Evolutionary conservation across 352 stramenopile species (phyloP), one percentile per base, ranked within the genome.

Genomic region (Blastocystis sp.): DNA sequence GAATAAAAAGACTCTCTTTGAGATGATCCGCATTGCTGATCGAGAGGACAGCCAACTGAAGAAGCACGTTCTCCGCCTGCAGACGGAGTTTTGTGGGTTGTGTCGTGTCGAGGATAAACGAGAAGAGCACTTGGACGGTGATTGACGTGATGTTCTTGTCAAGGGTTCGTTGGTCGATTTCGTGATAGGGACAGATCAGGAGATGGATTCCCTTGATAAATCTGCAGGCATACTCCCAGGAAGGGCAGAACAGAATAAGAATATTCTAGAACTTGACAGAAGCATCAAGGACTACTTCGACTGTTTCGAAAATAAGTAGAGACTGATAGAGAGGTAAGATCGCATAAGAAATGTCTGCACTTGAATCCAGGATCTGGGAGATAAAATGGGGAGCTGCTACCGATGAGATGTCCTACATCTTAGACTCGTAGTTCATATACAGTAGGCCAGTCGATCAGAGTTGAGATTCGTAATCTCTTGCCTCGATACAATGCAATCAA

Each of bases 81-180:
- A 84, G 73, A 0, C 2, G 20, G 37, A 68, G 29, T 3, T 39
- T 34, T 11, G 34, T 66, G 5, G 73, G 53, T 0, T 39, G 73
- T 37, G 37, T 20, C 20, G 54, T n/a, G 56, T 84, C 54, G 3
- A 84, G 47, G 47, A 84, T 29, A 11, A 20, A 9, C 13, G 47
- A 54, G 50, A 84, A 84, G n/a, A 84, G 73, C 8, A 84, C 73
- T 6, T 84, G 73, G n/a, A 43, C 39, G 47, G 47, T 26, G 34
- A 84, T 84, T n/a, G 73, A n/a, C 39, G 56, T 55, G 3, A 84
- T 23, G 55, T 84, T 84, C 29, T 84, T 84, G 5, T 50, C 73
- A 13, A 84, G 73, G 5, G 73, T 84, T 20, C 62, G 59, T 6
- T 66, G 29, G 18, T 64, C 73, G 15, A 84, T 29, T 45, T 84